These are phyloP conservation scores for Aspergillus sparsus DNA, from an alignment of 495 filamentous ascomycete genomes.

Conservation along the genomic window DNA sequence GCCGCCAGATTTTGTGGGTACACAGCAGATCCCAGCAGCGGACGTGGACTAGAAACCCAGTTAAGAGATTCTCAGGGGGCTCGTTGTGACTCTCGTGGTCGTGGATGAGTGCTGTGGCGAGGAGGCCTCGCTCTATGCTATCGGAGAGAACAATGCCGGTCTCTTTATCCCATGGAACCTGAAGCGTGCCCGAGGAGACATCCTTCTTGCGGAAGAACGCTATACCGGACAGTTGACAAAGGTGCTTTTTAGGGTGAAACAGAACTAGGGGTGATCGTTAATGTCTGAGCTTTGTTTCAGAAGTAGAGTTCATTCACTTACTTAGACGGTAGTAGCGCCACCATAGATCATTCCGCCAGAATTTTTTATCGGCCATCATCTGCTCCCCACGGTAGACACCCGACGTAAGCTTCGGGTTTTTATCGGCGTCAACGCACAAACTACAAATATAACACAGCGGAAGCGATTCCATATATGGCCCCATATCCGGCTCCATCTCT, in stretches of 20 bases:
- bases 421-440: not conserved
- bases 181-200: constrained; percentile 1
- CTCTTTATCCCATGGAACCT: constrained; percentile 14
- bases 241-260: constrained; percentile 2
- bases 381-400: not conserved
- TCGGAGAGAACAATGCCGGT: constrained; percentile 5
- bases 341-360: not conserved
- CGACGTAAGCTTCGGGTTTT: not conserved
- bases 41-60: constrained; percentile 3
- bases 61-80: not conserved
- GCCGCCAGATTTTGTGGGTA: constrained; percentile 7
- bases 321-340: constrained; percentile 2
- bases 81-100: not conserved
- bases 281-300: not conserved
- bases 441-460: constrained; percentile 6
- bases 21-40: constrained; percentile 12
- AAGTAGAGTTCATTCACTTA: not conserved
- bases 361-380: constrained; percentile 1
- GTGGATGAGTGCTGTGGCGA: constrained; percentile 8
- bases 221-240: constrained; percentile 12
- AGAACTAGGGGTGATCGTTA: constrained; percentile 2
- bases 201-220: not conserved
- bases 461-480: too few species aligned
- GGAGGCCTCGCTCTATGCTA: not conserved
- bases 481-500: too few species aligned